These are phyloP conservation scores for Stagonosporopsis chrysanthemi DNA, from an alignment of 2,329 filamentous ascomycete species.

Conservation along the genomic window DNA sequence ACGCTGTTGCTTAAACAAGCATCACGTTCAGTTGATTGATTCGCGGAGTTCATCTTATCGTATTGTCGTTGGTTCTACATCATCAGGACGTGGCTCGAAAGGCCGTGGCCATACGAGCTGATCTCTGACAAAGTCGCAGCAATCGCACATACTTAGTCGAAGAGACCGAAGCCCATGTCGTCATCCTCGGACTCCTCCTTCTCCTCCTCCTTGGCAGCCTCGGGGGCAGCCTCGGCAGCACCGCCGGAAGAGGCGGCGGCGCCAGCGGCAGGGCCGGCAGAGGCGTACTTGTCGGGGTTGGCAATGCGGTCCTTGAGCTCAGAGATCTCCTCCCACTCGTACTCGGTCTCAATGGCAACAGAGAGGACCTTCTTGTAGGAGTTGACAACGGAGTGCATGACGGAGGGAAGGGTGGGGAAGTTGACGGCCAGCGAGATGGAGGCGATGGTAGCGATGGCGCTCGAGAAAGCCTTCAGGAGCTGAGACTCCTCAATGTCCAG, in stretches of 20 bases:
- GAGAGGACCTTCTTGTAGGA: constrained; percentile 95
- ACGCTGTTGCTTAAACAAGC: constrained; percentile 27
- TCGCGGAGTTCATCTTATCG: constrained; percentile 42
- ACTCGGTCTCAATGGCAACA: constrained; percentile 88
- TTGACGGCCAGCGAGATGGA: constrained; percentile 88
- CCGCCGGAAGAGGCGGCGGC: constrained; percentile 55
- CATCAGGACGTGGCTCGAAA: constrained; percentile 38
- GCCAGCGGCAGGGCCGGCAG: constrained; percentile 74
- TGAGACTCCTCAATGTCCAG: constrained; percentile 95
- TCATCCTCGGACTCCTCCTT: constrained; percentile 65
- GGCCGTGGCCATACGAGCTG: constrained; percentile 27
- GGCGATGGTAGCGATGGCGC: constrained; percentile 86
- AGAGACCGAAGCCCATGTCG: constrained; percentile 63
- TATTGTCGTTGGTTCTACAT: constrained; percentile 46
- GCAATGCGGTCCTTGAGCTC: constrained; percentile 99
- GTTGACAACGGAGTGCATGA: constrained; percentile 97
- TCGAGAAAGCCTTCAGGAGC: constrained; percentile 82
- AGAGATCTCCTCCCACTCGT: constrained; percentile 94
- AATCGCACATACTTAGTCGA: constrained; percentile 55
- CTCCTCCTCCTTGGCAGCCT: constrained; percentile 59
- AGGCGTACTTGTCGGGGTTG: constrained; percentile 96
- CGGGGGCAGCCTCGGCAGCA: constrained; percentile 30
- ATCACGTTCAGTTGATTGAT: constrained; percentile 32
- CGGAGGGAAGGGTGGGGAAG: constrained; percentile 95
- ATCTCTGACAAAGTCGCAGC: constrained; percentile 30